Percentiles rank a stretch among this genome's conserved stretches.
Conservation (phyloP, 495 filamentous ascomycete species). For the Penicillium psychrofluorescens region DNA sequence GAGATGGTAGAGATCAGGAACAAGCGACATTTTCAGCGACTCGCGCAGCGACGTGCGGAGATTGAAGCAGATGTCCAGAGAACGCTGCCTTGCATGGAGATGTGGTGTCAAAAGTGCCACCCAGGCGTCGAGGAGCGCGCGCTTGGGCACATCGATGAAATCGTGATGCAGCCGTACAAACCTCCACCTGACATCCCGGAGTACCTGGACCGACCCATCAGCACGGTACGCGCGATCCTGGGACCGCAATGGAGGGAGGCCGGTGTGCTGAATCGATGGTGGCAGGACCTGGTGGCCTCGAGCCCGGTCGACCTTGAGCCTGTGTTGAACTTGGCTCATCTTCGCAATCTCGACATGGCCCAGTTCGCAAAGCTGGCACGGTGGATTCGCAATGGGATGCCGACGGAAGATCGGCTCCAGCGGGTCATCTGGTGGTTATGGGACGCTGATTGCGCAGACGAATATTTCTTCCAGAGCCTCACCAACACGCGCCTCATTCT, state of each 20-base stretch:
- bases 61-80: too few species aligned
- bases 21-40: too few species aligned
- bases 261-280: constrained; percentile 1
- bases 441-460: too few species aligned
- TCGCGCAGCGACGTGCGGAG: too few species aligned
- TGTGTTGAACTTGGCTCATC: background rate
- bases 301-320: background rate
- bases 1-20: too few species aligned
- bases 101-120: background rate
- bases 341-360: too few species aligned
- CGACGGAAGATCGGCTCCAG: too few species aligned
- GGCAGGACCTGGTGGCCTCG: background rate
- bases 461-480: too few species aligned
- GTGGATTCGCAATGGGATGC: too few species aligned
- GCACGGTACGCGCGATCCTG: background rate
- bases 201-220: constrained; percentile 6
- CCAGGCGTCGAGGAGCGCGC: background rate
- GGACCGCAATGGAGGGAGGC: background rate
- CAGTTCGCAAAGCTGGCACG: too few species aligned
- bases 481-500: background rate
- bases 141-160: constrained; percentile 1
- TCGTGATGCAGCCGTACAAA: constrained; percentile 4
- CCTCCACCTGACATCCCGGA: constrained; percentile 5
- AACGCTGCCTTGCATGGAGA: background rate
- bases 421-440: background rate